Percentiles rank a stretch among this genome's conserved stretches.
phyloP scores from a whole-genome alignment of 2,329 filamentous ascomycete genomes.

The Thelonectria discophora region DNA sequence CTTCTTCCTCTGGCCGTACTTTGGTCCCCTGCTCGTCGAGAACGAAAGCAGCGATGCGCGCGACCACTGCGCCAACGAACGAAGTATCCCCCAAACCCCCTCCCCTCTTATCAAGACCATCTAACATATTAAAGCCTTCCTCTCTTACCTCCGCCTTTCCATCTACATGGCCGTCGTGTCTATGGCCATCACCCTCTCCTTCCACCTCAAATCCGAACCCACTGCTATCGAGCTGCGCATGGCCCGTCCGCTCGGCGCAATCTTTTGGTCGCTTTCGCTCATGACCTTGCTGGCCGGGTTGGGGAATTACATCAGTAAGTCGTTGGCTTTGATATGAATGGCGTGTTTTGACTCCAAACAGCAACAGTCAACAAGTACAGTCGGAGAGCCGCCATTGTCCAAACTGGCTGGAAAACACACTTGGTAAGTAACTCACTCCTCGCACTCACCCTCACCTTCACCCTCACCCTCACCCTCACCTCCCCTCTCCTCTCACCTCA shows the following conservation, averaged over 20 bases:
- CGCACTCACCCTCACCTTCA: too few species aligned
- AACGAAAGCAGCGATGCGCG: slow-evolving; percentile 79
- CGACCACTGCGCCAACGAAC: slow-evolving; percentile 82
- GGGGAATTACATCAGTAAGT: slow-evolving; percentile 83
- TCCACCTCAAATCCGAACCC: slow-evolving; percentile 83
- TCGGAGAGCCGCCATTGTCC: slow-evolving; percentile 81
- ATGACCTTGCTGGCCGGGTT: slow-evolving; percentile 80
- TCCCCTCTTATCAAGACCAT: background rate
- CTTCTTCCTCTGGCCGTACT: slow-evolving; percentile 69
- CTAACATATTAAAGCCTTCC: slow-evolving; percentile 64
- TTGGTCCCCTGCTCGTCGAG: slow-evolving; percentile 76
- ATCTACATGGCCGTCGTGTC: slow-evolving; percentile 92
- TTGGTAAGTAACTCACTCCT: slow-evolving; percentile 62
- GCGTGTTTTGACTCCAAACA: slow-evolving; percentile 34
- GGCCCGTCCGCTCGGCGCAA: slow-evolving; percentile 81
- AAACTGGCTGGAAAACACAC: slow-evolving; percentile 94
- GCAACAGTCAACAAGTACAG: slow-evolving; percentile 83
- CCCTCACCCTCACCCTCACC: too few species aligned
- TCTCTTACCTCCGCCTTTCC: slow-evolving; percentile 88
- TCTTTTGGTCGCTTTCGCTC: slow-evolving; percentile 87
- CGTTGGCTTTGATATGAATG: background rate
- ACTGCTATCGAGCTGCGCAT: slow-evolving; percentile 76
- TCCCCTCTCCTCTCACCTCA: background rate
- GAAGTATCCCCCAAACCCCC: slow-evolving; percentile 60
- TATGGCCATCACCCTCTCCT: slow-evolving; percentile 90